Evolutionary conservation across 2,329 filamentous ascomycete species (phyloP).

Genomic region (Harringtonia lauricola): DNA sequence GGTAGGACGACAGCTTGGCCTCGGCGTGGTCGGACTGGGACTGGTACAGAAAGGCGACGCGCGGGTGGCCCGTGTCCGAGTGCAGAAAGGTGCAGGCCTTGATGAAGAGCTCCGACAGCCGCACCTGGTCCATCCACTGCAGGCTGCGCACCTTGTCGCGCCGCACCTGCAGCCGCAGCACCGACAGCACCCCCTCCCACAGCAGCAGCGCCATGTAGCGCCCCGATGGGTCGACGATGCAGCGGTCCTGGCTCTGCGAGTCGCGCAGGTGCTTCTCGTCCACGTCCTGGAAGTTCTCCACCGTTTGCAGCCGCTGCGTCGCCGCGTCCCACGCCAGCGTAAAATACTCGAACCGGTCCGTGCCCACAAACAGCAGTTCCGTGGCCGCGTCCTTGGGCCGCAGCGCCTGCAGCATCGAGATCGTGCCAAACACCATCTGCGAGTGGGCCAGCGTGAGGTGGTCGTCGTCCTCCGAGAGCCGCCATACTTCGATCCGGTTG

Average conservation of each 20-base stretch:
- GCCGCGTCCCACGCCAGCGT: slow-evolving; percentile 71
- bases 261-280: slow-evolving; percentile 57
- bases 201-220: slow-evolving; percentile 45
- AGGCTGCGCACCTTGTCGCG: slow-evolving; percentile 33
- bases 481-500: slow-evolving; percentile 79
- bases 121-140: slow-evolving; percentile 40
- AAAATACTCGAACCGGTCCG: slow-evolving; percentile 83
- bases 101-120: slow-evolving; percentile 48
- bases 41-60: slow-evolving; percentile 48
- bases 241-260: slow-evolving; percentile 72
- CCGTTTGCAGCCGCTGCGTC: slow-evolving; percentile 36
- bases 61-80: slow-evolving; percentile 46
- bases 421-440: slow-evolving; percentile 70
- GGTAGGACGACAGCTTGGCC: slow-evolving; percentile 46
- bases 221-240: slow-evolving; percentile 72
- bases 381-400: slow-evolving; percentile 61
- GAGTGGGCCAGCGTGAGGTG: slow-evolving; percentile 55
- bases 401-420: slow-evolving; percentile 75
- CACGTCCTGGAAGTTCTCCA: slow-evolving; percentile 39
- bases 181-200: slow-evolving; percentile 48
- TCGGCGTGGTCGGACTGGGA: slow-evolving; percentile 38
- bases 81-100: slow-evolving; percentile 46
- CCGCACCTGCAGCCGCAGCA: slow-evolving; percentile 37
- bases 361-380: slow-evolving; percentile 87
- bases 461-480: slow-evolving; percentile 51